Base-by-base conservation (phyloP, 331 rosid genomes). In the Quercus phellos region DNA sequence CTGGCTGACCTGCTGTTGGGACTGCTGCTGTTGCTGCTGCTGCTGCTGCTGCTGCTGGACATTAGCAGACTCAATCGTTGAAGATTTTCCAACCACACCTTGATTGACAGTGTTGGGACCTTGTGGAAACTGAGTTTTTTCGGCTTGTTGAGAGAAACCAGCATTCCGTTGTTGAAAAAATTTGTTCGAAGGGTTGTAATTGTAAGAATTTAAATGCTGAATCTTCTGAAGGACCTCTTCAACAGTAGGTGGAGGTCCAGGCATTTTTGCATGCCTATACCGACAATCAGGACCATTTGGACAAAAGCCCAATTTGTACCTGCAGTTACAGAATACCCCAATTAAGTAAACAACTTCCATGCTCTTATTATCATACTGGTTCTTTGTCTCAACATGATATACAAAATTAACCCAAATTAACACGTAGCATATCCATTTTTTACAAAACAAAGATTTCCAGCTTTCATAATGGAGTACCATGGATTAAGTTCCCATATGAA, bases 211-310 rank as follows among this genome's bases (percentile, higher is more conserved):
- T 73, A 95, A 84, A 80, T 95, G 97, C 84, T 95, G 99, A 81
- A 93, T 90, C 93, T 91, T 95, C 86, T 90, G 98, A 88, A 95
- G 99, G 85, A 91, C 92, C 86, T 95, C 99, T 88, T 93, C 99
- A 76, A 91, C 88, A 14, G 99, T 79, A 64, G 98, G 99, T 32
- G 99, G 99, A 85, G 99, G 99, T 77, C 96, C 99, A 6, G 97
- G 89, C 78, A 89, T 69, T 83, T 93, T 95, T 12, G 97, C 98
- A 74, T 95, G 99, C 79, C 99, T 91, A 78, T 95, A 95, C 64
- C 99, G 97, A 83, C 99, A 95, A 80, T 95, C 99, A 50, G 99
- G 85, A 67, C 99, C 99, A 84, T 95, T 95, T 74, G 99, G 99
- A 82, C 99, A 95, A 85, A 95, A 95, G 51, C 99, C 99, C 74